These are phyloP conservation scores for Microstegium vimineum DNA, from an alignment of 176 grass and related monocot species.

Conservation along the genomic window DNA sequence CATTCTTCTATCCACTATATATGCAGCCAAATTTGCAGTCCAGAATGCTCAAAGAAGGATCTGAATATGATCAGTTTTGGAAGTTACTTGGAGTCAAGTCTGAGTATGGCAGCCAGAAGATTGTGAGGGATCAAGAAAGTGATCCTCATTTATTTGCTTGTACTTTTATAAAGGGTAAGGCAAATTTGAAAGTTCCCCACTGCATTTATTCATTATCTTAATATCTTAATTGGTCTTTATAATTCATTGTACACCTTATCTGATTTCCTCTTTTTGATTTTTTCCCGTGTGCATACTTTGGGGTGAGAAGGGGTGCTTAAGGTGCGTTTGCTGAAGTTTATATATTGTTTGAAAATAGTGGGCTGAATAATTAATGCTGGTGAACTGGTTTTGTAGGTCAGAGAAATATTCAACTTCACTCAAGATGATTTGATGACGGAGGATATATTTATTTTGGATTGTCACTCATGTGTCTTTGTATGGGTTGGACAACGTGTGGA, in stretches of 20 bases:
- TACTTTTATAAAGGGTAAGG: constrained; percentile 80
- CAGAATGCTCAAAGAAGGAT: constrained; percentile 91
- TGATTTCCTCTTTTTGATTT: constrained; percentile 30
- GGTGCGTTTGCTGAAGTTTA: constrained; percentile 47
- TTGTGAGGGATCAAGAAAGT: constrained; percentile 75
- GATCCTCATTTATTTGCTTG: constrained; percentile 88
- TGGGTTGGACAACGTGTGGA: constrained; percentile 91
- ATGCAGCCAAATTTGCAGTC: constrained; percentile 92
- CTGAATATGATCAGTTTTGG: constrained; percentile 97
- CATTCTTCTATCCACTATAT: constrained; percentile 21
- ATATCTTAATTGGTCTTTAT: constrained; percentile 6
- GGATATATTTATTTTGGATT: constrained; percentile 92
- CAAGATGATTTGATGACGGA: constrained; percentile 99
- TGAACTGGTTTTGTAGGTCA: constrained; percentile 64
- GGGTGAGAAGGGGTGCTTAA: constrained; percentile 72
- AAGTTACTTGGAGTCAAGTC: constrained; percentile 84
- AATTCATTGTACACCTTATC: constrained; percentile 34
- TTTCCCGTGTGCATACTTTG: constrained; percentile 29
- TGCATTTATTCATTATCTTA: neutral
- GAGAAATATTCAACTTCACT: constrained; percentile 91
- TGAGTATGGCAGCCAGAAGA: constrained; percentile 86
- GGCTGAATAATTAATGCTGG: constrained; percentile 19
- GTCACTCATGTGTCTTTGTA: constrained; percentile 70
- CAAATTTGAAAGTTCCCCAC: constrained; percentile 3
- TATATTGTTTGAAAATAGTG: constrained; percentile 13